A percentile compares a stretch with the other conserved stretches of the same genome.
Evolutionary conservation across 306 rosid species (phyloP).

Genomic region (Castanea crenata): DNA sequence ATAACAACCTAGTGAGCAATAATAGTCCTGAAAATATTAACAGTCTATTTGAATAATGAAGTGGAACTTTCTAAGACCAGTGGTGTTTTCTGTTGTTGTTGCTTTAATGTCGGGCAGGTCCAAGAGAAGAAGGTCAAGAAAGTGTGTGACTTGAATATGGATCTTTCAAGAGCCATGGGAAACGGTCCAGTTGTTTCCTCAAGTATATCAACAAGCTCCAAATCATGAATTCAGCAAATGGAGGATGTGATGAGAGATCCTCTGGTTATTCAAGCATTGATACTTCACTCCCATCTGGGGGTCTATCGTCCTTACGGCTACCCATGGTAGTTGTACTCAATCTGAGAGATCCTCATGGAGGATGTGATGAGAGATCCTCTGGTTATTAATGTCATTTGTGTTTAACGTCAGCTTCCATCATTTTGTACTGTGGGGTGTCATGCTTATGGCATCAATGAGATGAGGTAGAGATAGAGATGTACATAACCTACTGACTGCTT

Average conservation of each 20-base stretch:
- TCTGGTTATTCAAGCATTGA: conserved; percentile 28
- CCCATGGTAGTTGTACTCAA: conserved; percentile 55
- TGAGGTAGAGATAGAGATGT: too few relatives aligned
- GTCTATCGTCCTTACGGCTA: conserved; percentile 39
- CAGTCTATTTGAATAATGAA: background rate
- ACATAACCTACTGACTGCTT: too few relatives aligned
- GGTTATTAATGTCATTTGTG: too few relatives aligned
- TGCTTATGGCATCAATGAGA: too few relatives aligned
- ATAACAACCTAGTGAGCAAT: background rate
- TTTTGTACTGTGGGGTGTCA: too few relatives aligned
- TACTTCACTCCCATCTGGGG: conserved; percentile 35
- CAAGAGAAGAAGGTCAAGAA: conserved; percentile 62
- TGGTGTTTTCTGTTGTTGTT: background rate
- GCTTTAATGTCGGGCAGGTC: conserved; percentile 30
- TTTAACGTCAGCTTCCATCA: too few relatives aligned
- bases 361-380: too few relatives aligned
- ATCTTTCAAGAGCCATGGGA: conserved; percentile 35
- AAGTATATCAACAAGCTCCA: conserved; percentile 34
- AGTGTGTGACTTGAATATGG: conserved; percentile 52
- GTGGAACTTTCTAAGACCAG: background rate
- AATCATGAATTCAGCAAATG: conserved; percentile 40
- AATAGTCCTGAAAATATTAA: background rate
- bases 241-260: conserved; percentile 42
- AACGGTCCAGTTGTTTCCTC: conserved; percentile 46
- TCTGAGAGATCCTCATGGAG: background rate